Evolutionary conservation across 2,329 filamentous ascomycete species (phyloP).

Genomic region (Dactylellina sp.): DNA sequence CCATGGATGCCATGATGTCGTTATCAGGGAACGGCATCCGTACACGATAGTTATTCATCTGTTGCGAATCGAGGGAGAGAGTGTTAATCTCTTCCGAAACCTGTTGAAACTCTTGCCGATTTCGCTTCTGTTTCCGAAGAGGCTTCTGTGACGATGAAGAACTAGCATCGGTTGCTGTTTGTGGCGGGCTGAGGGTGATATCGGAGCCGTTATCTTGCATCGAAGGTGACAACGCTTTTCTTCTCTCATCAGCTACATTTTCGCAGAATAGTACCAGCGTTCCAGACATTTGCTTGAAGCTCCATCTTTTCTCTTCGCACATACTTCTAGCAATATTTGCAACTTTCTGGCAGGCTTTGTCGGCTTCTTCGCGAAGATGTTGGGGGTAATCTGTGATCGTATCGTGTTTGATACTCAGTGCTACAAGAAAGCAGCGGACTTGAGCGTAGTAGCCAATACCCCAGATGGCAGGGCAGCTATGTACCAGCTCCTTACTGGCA

Average conservation of each 20-base stretch:
- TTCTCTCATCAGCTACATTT: constrained; percentile 42
- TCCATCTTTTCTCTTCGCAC: constrained; percentile 59
- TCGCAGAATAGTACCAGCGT: constrained; percentile 58
- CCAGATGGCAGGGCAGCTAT: constrained; percentile 59
- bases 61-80: constrained; percentile 22
- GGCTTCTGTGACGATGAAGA: constrained; percentile 37
- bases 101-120: constrained; percentile 16
- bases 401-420: constrained; percentile 58
- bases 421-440: constrained; percentile 58
- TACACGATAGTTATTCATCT: constrained; percentile 15
- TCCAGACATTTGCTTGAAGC: constrained; percentile 58
- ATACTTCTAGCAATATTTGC: constrained; percentile 57
- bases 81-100: constrained; percentile 25
- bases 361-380: constrained; percentile 51
- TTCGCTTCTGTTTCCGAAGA: constrained; percentile 23
- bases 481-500: constrained; percentile 57
- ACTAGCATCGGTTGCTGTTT: constrained; percentile 21
- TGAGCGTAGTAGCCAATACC: constrained; percentile 58
- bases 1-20: constrained; percentile 31
- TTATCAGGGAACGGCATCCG: constrained; percentile 30
- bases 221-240: constrained; percentile 38
- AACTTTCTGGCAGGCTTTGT: constrained; percentile 56
- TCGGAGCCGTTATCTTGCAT: constrained; percentile 44
- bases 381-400: constrained; percentile 56
- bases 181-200: constrained; percentile 37